A percentile compares a stretch with the other conserved stretches of the same genome.
Conservation (phyloP, 495 filamentous ascomycete species). For the Penicillium odoratum region DNA sequence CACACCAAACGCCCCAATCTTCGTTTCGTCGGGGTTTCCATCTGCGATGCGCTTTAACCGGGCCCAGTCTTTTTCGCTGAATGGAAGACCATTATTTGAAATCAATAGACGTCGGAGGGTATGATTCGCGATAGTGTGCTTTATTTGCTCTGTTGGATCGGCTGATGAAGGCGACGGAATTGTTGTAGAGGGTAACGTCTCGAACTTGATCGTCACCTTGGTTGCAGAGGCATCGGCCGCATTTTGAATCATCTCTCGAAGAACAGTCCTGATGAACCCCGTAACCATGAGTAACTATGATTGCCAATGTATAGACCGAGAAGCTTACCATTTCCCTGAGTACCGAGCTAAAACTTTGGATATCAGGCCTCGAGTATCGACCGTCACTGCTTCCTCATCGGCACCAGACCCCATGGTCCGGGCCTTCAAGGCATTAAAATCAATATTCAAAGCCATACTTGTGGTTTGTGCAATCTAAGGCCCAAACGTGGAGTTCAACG, state of each 20-base stretch:
- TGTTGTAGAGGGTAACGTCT: conserved; percentile 77
- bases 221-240: conserved; percentile 92
- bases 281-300: background rate
- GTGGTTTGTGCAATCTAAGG: conserved; percentile 15
- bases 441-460: conserved; percentile 60
- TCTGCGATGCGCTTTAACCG: conserved; percentile 95
- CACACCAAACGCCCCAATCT: conserved; percentile 98
- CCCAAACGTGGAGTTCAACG: conserved; percentile 1
- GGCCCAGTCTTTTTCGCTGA: conserved; percentile 86
- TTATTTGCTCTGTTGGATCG: conserved; percentile 68
- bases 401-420: conserved; percentile 82
- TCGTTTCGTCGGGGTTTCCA: conserved; percentile 97
- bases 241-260: conserved; percentile 96
- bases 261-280: conserved; percentile 46
- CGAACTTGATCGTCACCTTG: conserved; percentile 86
- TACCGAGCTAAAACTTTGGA: conserved; percentile 97
- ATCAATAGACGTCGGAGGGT: conserved; percentile 81
- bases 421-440: conserved; percentile 80
- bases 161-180: conserved; percentile 69
- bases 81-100: conserved; percentile 84
- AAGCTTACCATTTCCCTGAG: conserved; percentile 76
- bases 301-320: background rate
- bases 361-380: conserved; percentile 94
- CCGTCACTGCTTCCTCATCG: conserved; percentile 96
- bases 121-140: conserved; percentile 79